Evolutionary conservation across 2,329 filamentous ascomycete species (phyloP), one percentile per base, ranked within the genome.

Genomic region (Diplocarpon rosae): DNA sequence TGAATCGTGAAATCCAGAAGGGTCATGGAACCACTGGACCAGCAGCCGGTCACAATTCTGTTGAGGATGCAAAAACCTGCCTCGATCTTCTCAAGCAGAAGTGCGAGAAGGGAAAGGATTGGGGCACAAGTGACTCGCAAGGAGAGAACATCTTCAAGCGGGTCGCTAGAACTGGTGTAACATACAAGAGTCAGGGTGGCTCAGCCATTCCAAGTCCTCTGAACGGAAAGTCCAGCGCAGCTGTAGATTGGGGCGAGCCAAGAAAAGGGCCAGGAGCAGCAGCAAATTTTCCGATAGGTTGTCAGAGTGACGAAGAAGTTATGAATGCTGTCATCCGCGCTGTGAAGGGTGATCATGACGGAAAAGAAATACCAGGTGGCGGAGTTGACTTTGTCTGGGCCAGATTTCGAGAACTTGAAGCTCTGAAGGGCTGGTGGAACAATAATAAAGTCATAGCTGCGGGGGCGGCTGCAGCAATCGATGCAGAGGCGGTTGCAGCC

Each of bases 31-130:
- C 70, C 13, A 56, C 51, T 29, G 60, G 60, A 32, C 52, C 58
- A 36, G 70, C 72, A 13, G 62, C 62, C 13, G 92, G 92, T 13
- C 92, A 98, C 62, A 83, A 96, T 69, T 92, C 85, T 47, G 75
- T 95, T 51, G 92, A 98, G 64, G 92, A 98, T 62, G 88, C 92
- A 12, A 80, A 75, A 52, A 88, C 92, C 2, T 93, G 88, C 52
- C 78, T 98, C 12, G 89, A 96, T 57, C 80, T 98, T 1, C 79
- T 96, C 38, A 94, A 92, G 64, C 82, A 90, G 60, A 98, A 98
- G 63, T 95, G 90, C 62, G 89, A 96, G 63, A 92, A 85, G 65
- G 92, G 92, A 33, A 85, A 84, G 52, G 66, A 71, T 17, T 98
- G 89, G 85, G 92, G 87, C 30, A 83, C 82, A 0, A 78, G 78